Conservation (phyloP, 2,329 filamentous ascomycete species). For the Cercospora beticola region DNA sequence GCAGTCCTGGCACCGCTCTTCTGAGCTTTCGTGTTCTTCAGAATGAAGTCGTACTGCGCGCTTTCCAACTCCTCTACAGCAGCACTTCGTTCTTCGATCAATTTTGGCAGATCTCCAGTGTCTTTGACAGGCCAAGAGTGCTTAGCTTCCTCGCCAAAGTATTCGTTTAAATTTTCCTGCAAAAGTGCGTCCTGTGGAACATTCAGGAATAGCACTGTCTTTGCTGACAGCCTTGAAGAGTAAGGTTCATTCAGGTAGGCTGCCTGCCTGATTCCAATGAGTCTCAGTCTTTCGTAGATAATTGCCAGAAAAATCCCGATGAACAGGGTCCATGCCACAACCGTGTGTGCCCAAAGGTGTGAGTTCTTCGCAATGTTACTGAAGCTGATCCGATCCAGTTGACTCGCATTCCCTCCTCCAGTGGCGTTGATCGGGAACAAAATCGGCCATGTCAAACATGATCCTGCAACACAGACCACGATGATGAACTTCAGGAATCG, state of each 20-base stretch:
- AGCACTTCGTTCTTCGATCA: slow-evolving; percentile 48
- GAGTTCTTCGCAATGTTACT: slow-evolving; percentile 45
- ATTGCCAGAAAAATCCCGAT: slow-evolving; percentile 44
- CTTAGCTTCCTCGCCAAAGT: slow-evolving; percentile 42
- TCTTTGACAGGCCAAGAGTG: slow-evolving; percentile 49
- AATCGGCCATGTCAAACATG: slow-evolving; percentile 47
- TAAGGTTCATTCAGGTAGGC: slow-evolving; percentile 47
- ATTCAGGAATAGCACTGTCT: slow-evolving; percentile 51
- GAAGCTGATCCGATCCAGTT: slow-evolving; percentile 37
- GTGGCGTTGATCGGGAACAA: slow-evolving; percentile 51
- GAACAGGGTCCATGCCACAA: slow-evolving; percentile 47
- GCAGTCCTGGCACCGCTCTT: slow-evolving; percentile 11
- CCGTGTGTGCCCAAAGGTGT: slow-evolving; percentile 47
- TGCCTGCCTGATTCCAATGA: slow-evolving; percentile 51
- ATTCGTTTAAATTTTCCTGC: slow-evolving; percentile 34
- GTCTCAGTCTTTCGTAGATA: slow-evolving; percentile 48
- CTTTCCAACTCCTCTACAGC: slow-evolving; percentile 46
- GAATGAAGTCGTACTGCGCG: slow-evolving; percentile 47
- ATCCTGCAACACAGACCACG: slow-evolving; percentile 45
- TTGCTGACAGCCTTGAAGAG: slow-evolving; percentile 47
- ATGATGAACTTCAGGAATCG: slow-evolving; percentile 49
- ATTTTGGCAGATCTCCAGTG: slow-evolving; percentile 45
- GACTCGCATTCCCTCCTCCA: slow-evolving; percentile 34
- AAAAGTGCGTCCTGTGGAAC: slow-evolving; percentile 41
- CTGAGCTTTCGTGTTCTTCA: slow-evolving; percentile 34